phyloP scores from a whole-genome alignment of 768 basidiomycete genomes.

The Pleurotus tuber-regium region DNA sequence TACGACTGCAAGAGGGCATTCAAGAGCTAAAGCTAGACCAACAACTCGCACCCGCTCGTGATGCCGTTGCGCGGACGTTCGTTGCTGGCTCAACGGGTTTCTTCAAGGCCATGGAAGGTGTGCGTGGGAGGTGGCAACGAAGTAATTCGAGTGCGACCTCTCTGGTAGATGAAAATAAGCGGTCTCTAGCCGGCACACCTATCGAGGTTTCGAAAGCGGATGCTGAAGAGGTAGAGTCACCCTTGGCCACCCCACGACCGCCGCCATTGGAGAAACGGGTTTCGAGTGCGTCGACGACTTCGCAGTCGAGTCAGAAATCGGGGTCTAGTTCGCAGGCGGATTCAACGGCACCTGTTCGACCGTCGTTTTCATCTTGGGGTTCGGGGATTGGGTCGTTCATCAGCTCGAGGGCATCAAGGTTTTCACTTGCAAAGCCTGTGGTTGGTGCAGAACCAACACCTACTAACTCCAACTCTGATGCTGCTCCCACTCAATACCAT shows the following conservation, averaged over 20 bases:
- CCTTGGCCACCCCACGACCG: conserved; percentile 4
- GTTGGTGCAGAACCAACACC: neutral
- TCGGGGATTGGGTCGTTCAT: conserved; percentile 49
- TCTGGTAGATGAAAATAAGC: conserved; percentile 21
- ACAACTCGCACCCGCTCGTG: conserved; percentile 89
- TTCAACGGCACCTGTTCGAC: conserved; percentile 21
- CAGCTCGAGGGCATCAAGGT: conserved; percentile 35
- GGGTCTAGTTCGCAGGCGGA: neutral
- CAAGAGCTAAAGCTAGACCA: conserved; percentile 93
- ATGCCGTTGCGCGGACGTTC: conserved; percentile 80
- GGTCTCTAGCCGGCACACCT: conserved; percentile 33
- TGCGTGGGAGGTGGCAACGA: conserved; percentile 68
- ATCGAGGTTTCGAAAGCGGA: conserved; percentile 8
- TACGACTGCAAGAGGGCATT: conserved; percentile 89
- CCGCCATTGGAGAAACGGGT: conserved; percentile 11
- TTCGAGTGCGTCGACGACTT: conserved; percentile 11
- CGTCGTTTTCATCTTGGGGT: conserved; percentile 38
- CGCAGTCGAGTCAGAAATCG: conserved; percentile 23
- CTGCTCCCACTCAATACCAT: neutral
- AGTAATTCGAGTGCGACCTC: conserved; percentile 18
- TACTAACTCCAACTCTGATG: neutral
- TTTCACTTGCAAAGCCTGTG: conserved; percentile 26
- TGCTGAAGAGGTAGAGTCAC: neutral
- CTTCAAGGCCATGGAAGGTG: conserved; percentile 89
- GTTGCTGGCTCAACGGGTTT: conserved; percentile 74